Evolutionary conservation across 148 eudicot species (phyloP).

Genomic region (Rhododendron kiyosumense): DNA sequence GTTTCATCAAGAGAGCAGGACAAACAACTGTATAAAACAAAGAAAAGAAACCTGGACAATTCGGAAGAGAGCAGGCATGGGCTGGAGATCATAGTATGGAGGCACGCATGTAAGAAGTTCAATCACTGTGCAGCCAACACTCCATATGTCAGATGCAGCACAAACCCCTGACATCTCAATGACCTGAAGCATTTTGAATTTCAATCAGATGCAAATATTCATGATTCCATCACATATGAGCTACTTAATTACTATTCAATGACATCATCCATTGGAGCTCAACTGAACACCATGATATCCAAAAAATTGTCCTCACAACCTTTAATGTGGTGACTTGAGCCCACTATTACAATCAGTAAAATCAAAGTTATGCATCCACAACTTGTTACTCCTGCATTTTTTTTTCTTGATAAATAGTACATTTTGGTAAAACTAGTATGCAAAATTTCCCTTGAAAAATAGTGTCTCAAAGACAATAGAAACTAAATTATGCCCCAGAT

Average conservation of each 20-base stretch:
- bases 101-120: slow-evolving; percentile 98
- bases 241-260: neutral
- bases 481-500: neutral
- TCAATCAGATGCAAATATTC: neutral
- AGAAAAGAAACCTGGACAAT: slow-evolving; percentile 75
- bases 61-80: slow-evolving; percentile 99
- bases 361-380: neutral
- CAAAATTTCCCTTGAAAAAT: neutral
- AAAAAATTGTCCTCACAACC: neutral
- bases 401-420: neutral
- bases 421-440: neutral
- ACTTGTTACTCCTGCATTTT: neutral
- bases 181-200: slow-evolving; percentile 49
- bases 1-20: neutral
- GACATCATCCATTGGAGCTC: neutral
- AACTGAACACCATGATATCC: slow-evolving; percentile 1
- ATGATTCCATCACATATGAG: neutral
- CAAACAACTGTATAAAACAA: neutral
- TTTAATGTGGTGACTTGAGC: neutral
- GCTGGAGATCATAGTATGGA: slow-evolving; percentile 97
- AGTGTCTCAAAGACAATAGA: neutral
- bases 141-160: slow-evolving; percentile 99
- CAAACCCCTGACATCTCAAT: slow-evolving; percentile 99
- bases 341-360: neutral
- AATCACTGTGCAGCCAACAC: slow-evolving; percentile 99